These are phyloP conservation scores for Chlamydomonas incerta DNA, from an alignment of 139 green algal genomes.

Conservation along the genomic window DNA sequence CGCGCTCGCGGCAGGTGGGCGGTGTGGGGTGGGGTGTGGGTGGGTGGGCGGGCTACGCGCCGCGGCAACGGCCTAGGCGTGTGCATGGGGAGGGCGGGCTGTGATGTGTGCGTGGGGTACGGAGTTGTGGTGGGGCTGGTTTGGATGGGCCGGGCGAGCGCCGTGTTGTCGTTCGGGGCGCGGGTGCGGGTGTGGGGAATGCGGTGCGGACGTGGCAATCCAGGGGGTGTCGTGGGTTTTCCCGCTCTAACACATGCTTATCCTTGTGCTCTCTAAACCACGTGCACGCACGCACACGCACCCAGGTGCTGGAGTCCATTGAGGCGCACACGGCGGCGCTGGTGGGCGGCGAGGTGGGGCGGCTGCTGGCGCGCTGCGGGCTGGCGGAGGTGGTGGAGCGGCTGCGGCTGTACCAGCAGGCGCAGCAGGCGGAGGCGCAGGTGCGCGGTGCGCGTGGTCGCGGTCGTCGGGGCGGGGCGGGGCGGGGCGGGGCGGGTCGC, in stretches of 20 bases:
- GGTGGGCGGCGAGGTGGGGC: constrained; percentile 64
- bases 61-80: no score
- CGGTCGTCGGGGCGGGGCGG: no score
- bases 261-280: no score
- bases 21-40: background rate
- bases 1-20: constrained; percentile 12
- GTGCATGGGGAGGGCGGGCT: no score
- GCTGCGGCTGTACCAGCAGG: constrained; percentile 61
- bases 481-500: no score
- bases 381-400: constrained; percentile 76
- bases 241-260: no score
- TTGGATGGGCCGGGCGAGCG: background rate
- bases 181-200: no score
- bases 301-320: constrained; percentile 51
- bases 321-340: constrained; percentile 68
- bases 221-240: no score
- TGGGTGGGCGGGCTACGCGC: no score
- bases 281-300: no score
- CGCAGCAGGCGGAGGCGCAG: background rate
- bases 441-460: background rate
- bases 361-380: constrained; percentile 66
- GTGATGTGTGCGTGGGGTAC: background rate
- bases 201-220: no score
- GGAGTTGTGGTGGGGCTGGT: background rate
- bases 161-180: no score